Base-by-base conservation (phyloP, 352 stramenopile species). In the Pythium grandisporangium region DNA sequence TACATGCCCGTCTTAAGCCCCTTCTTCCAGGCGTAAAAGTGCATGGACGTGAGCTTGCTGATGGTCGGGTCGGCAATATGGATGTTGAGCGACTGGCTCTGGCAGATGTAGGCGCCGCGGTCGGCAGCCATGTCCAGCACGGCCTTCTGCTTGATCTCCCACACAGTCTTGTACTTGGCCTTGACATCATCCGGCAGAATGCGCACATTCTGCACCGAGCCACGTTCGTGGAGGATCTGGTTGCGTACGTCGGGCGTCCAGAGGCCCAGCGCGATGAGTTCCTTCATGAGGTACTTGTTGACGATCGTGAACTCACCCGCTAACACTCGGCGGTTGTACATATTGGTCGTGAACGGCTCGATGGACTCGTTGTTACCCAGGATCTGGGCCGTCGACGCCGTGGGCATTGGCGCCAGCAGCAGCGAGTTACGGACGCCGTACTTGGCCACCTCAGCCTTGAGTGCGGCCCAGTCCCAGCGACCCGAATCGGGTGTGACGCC, bases 1-100 rank as follows among this genome's bases (percentile, higher is more conserved):
- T 99, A 99, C 94, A 99, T 99, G 37, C 96, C 96, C 14, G 97
- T 99, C 88, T 99, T 99, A 24, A 99, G 78, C 6, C 96, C 96
- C 69, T 97, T 97, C 76, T 98, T 98, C 97, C 97, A 99, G 5
- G 95, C 91, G 63, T 99, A 99, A 58, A 99, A 99, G 77, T 99
- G 96, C 95, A 99, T 99, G 26, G 88, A 98, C n/a, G 96, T 99
- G 34, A 99, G 73, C 69, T 99, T 99, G 30, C 81, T 90, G 23
- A 96, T 93, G 21, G 70, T 98, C n/a, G 96, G 95, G 37, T 99
- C 96, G 16, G 93, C 95, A 58, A 99, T 98, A 77, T 99, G 95
- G 32, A 99, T 82, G 66, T 99, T 99, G 39, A 99, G 82, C 41
- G 79, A 95, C 63, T 97, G 89, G 57, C 81, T 96, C 66, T 98